A percentile compares a stretch with the other conserved stretches of the same genome.
Evolutionary conservation across 192 early-diverging fungal species (phyloP).

Genomic region (Pilobolus umbonatus): DNA sequence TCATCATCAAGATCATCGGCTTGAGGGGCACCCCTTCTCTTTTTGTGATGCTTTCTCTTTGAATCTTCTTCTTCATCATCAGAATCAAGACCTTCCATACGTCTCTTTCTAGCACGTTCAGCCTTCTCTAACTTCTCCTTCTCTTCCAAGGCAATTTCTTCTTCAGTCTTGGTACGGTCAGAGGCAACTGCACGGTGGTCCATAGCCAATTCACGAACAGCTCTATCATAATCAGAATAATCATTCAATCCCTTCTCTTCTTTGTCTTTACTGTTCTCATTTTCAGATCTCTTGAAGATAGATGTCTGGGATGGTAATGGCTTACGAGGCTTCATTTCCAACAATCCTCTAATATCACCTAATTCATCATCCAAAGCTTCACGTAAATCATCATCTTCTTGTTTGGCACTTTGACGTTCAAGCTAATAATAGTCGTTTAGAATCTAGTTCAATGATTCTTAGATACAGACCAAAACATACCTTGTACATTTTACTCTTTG

Average conservation of each 20-base stretch:
- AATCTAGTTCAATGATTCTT: neutral
- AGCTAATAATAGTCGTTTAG: constrained; percentile 26
- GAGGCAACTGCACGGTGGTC: constrained; percentile 84
- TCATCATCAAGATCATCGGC: constrained; percentile 72
- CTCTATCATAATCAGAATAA: constrained; percentile 77
- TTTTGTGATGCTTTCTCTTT: constrained; percentile 32
- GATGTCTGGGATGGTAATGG: constrained; percentile 41
- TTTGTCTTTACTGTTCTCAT: constrained; percentile 19
- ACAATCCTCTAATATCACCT: constrained; percentile 71
- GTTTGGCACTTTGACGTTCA: constrained; percentile 85
- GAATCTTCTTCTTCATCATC: constrained; percentile 51
- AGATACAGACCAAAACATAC: constrained; percentile 18
- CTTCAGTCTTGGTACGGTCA: constrained; percentile 91
- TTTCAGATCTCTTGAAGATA: constrained; percentile 29
- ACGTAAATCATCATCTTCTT: constrained; percentile 77
- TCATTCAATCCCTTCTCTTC: constrained; percentile 30
- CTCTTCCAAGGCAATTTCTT: constrained; percentile 84
- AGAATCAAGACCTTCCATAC: constrained; percentile 75
- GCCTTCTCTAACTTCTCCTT: constrained; percentile 81
- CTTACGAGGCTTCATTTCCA: constrained; percentile 45
- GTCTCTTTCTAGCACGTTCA: constrained; percentile 72
- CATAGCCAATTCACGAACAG: constrained; percentile 74
- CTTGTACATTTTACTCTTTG: constrained; percentile 95
- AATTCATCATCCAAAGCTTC: constrained; percentile 88
- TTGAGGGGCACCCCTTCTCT: constrained; percentile 48